A percentile compares a stretch with the other conserved stretches of the same genome.
phyloP scores from a whole-genome alignment of 2,329 filamentous ascomycete species.

The Westerdykella sp. region DNA sequence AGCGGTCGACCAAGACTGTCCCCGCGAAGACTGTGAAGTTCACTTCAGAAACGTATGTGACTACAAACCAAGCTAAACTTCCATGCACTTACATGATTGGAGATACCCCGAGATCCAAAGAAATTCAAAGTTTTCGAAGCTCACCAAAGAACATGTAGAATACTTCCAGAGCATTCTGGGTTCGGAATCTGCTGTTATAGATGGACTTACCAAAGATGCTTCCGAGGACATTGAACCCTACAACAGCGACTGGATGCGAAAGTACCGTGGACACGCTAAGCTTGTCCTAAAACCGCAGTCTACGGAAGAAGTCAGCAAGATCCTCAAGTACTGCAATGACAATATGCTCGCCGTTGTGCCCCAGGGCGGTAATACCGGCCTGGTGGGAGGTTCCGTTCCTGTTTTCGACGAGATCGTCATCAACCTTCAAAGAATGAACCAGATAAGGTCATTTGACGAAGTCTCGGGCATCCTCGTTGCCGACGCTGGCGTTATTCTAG shows the following conservation, averaged over 20 bases:
- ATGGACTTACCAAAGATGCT: constrained; percentile 69
- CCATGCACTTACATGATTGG: constrained; percentile 5
- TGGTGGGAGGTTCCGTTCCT: constrained; percentile 91
- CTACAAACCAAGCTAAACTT: not conserved
- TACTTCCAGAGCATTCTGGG: constrained; percentile 80
- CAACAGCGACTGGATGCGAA: constrained; percentile 99
- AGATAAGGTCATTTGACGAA: constrained; percentile 85
- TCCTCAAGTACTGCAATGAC: constrained; percentile 92
- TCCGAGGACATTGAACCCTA: constrained; percentile 80
- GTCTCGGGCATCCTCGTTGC: constrained; percentile 85
- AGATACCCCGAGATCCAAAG: constrained; percentile 74
- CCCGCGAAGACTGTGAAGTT: constrained; percentile 55
- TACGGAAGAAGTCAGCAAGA: constrained; percentile 82
- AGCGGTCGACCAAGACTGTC: constrained; percentile 29
- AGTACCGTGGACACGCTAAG: constrained; percentile 85
- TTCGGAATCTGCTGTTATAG: constrained; percentile 70
- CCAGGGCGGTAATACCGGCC: constrained; percentile 92
- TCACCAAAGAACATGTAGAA: constrained; percentile 73
- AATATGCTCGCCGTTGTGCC: constrained; percentile 88
- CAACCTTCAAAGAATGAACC: constrained; percentile 84
- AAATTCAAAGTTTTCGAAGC: constrained; percentile 63
- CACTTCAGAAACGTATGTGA: constrained; percentile 66
- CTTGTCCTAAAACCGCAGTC: constrained; percentile 80
- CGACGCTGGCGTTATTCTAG: constrained; percentile 86
- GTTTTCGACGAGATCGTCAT: constrained; percentile 98